Evolutionary conservation across 768 basidiomycete genomes (phyloP).

Genomic region (Russula sp.): DNA sequence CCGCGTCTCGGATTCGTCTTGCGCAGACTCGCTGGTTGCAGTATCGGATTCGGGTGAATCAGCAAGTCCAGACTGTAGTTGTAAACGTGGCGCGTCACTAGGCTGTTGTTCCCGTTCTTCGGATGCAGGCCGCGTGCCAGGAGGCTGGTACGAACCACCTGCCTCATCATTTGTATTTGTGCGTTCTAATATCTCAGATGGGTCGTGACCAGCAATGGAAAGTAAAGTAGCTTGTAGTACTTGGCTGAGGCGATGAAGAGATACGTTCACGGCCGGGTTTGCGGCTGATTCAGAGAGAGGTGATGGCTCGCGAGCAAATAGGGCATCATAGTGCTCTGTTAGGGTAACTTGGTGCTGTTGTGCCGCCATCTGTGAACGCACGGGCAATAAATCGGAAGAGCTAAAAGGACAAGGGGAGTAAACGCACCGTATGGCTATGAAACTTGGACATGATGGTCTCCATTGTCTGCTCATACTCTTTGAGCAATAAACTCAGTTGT

Average conservation of each 20-base stretch:
- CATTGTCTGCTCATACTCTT: conserved; percentile 93
- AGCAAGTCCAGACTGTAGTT: background rate
- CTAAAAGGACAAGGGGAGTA: conserved; percentile 23
- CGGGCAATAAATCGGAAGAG: background rate
- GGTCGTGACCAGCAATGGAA: conserved; percentile 62
- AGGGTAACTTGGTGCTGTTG: conserved; percentile 86
- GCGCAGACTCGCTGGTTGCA: background rate
- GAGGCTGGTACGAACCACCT: conserved; percentile 1
- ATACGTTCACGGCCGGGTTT: conserved; percentile 57
- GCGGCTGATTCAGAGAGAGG: conserved; percentile 55
- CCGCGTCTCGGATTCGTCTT: conserved; percentile 6
- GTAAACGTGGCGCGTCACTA: background rate
- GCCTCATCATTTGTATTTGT: conserved; percentile 14
- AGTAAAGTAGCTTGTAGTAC: conserved; percentile 70
- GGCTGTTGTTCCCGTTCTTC: background rate
- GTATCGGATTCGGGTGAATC: conserved; percentile 5
- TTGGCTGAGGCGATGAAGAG: conserved; percentile 69
- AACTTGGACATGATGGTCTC: conserved; percentile 98
- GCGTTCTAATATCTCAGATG: conserved; percentile 29
- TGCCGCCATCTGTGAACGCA: conserved; percentile 66
- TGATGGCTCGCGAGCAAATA: conserved; percentile 65
- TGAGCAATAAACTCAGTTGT: conserved; percentile 81
- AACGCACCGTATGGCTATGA: conserved; percentile 80
- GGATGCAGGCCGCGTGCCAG: conserved; percentile 7
- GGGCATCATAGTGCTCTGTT: conserved; percentile 83